Evolutionary conservation across 2,329 filamentous ascomycete genomes (phyloP), one percentile per base, ranked within the genome.

Genomic region (Monosporascus sp.): DNA sequence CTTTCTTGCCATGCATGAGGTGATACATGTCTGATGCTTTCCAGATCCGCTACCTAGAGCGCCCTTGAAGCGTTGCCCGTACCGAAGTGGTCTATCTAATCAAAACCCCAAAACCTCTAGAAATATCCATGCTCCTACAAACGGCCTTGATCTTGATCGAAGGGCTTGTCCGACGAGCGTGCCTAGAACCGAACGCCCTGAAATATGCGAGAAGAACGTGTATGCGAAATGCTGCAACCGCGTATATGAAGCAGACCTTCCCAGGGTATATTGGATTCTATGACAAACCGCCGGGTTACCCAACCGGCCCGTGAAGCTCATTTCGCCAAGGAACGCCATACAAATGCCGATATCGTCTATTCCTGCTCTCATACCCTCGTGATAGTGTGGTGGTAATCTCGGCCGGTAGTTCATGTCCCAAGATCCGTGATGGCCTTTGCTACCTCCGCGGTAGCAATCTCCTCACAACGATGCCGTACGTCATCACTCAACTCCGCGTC

Each of bases 371-470:
- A 51, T 56, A 48, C 39, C 6, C 51, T 20, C 54, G 47, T 44
- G 41, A 55, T 51, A 53, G 51, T 49, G 39, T 41, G 38, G 37
- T 5, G 31, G 14, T 34, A 34, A 34, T 34, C 31, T 34, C 9
- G 31, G 31, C 11, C 24, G 36, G 41, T n/a, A 53, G 20, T 38
- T 67, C 50, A 67, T 41, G 56, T 54, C 54, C 63, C 64, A 58
- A 85, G 70, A 57, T 78, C 77, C 50, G 80, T 78, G 50, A 96
- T 77, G 17, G 90, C 90, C 61, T 80, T 84, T 54, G 85, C 82
- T 4, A 97, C 93, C 72, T 96, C 91, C 45, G 85, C 81, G 18
- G 78, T 82, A 15, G 91, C 92, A 63, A 90, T 80, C 60, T 80
- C 83, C 72, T 95, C 89, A 80, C 90, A 90, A 47, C 79, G 80